Evolutionary conservation across 1,284 basidiomycete species (phyloP).

Genomic region (Stereum hirsutum): DNA sequence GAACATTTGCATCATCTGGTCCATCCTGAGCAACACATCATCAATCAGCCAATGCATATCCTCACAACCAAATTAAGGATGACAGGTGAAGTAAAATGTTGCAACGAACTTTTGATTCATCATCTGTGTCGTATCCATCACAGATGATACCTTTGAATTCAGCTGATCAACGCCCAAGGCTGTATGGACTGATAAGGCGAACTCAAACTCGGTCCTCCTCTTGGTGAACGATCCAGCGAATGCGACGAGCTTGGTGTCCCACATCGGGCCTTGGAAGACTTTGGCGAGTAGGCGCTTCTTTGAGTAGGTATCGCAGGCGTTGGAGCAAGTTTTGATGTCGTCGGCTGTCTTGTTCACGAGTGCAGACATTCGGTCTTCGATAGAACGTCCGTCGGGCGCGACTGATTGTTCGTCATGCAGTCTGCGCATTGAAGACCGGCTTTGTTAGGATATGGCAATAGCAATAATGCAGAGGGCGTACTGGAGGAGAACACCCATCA

Average conservation of each 20-base stretch:
- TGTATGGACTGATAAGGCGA: constrained; percentile 24
- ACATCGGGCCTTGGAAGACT: constrained; percentile 25
- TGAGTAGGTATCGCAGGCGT: constrained; percentile 22
- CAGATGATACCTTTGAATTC: constrained; percentile 20
- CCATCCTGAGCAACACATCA: not conserved
- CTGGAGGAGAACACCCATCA: constrained; percentile 33
- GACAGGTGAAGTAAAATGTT: too few species aligned
- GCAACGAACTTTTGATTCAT: constrained; percentile 21
- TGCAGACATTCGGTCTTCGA: constrained; percentile 14
- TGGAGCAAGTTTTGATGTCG: constrained; percentile 22
- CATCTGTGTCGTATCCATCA: constrained; percentile 15
- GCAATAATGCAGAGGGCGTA: constrained; percentile 13
- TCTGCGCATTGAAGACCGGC: constrained; percentile 12
- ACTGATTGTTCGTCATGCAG: constrained; percentile 14
- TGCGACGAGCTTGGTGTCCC: constrained; percentile 25
- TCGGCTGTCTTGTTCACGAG: constrained; percentile 15
- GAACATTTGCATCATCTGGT: constrained; percentile 1
- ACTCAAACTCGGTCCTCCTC: constrained; percentile 22
- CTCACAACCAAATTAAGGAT: not conserved
- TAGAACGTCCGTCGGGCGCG: constrained; percentile 13
- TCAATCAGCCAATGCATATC: not conserved
- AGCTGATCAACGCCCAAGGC: constrained; percentile 22
- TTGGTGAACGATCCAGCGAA: constrained; percentile 23
- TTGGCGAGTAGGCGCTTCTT: constrained; percentile 25
- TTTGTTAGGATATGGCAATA: not conserved